Percentiles rank a stretch among this genome's conserved stretches.
These are phyloP conservation scores for Tolypocladium guangdongense DNA, from an alignment of 2,329 filamentous ascomycete species.

Conservation along the genomic window DNA sequence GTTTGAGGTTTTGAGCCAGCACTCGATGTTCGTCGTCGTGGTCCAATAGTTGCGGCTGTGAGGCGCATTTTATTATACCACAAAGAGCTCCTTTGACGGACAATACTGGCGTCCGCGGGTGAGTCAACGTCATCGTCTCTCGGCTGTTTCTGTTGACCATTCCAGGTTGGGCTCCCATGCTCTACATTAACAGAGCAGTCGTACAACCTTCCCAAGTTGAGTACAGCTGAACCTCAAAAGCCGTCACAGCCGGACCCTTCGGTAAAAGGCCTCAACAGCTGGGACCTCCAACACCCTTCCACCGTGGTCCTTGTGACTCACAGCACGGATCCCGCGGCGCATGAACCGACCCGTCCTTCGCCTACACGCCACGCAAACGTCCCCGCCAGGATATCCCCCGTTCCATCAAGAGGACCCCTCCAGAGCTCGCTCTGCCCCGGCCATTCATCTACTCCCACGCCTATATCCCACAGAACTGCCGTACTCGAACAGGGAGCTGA, in stretches of 20 bases:
- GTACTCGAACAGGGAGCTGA: neutral
- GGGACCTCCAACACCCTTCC: neutral
- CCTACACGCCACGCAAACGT: neutral
- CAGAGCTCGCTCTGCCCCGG: too few species aligned
- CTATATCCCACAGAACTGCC: neutral
- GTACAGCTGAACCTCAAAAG: neutral
- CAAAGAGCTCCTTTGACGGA: neutral
- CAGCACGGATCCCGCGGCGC: neutral
- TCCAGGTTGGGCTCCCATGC: neutral
- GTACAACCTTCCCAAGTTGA: neutral
- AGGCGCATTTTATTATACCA: neutral
- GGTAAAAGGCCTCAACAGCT: neutral
- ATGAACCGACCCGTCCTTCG: neutral
- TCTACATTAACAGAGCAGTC: neutral
- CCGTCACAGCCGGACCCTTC: neutral
- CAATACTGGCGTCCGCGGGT: neutral
- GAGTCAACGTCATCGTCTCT: neutral
- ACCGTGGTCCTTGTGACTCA: neutral
- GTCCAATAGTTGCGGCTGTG: neutral
- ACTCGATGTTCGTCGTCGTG: neutral
- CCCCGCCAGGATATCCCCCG: neutral
- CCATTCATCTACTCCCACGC: neutral
- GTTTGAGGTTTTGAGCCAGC: neutral
- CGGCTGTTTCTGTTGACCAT: neutral
- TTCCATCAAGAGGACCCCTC: neutral